These are phyloP conservation scores for Annulohypoxylon truncatum DNA, from an alignment of 2,329 filamentous ascomycete genomes.

Conservation along the genomic window DNA sequence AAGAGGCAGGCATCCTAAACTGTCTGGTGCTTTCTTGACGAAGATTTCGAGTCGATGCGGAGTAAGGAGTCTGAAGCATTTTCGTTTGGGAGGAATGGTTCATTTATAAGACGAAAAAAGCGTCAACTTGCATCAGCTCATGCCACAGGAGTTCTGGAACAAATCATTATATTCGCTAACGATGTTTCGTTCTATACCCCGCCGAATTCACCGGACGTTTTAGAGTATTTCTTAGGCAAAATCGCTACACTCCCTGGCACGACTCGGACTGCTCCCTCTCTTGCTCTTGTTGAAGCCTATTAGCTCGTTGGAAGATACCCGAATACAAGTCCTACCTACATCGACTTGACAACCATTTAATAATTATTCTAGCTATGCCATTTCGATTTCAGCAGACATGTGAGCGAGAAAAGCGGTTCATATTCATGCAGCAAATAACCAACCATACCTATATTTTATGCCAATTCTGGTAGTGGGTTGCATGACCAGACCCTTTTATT, in stretches of 20 bases:
- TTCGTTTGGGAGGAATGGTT: neutral
- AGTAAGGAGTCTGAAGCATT: neutral
- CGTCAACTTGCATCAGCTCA: constrained; percentile 9
- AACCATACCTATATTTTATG: neutral
- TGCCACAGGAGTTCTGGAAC: constrained; percentile 8
- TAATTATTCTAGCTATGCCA: neutral
- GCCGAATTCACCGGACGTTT: constrained; percentile 19
- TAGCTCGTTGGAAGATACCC: constrained; percentile 35
- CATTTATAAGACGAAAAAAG: neutral
- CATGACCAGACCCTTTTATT: neutral
- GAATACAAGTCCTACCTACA: constrained; percentile 13
- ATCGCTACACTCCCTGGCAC: constrained; percentile 32
- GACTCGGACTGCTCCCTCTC: constrained; percentile 1
- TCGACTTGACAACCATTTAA: constrained; percentile 17
- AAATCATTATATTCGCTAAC: constrained; percentile 14
- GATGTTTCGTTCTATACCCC: constrained; percentile 36
- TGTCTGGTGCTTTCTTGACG: neutral
- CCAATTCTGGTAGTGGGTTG: neutral
- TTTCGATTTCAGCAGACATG: neutral
- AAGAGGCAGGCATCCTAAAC: constrained; percentile 22
- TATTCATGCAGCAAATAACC: neutral
- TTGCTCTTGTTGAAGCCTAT: constrained; percentile 19
- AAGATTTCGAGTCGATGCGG: neutral
- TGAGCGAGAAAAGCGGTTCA: constrained; percentile 1
- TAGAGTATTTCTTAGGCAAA: constrained; percentile 30